phyloP scores from a whole-genome alignment of 148 eudicot species.

The Rhododendron simsii region DNA sequence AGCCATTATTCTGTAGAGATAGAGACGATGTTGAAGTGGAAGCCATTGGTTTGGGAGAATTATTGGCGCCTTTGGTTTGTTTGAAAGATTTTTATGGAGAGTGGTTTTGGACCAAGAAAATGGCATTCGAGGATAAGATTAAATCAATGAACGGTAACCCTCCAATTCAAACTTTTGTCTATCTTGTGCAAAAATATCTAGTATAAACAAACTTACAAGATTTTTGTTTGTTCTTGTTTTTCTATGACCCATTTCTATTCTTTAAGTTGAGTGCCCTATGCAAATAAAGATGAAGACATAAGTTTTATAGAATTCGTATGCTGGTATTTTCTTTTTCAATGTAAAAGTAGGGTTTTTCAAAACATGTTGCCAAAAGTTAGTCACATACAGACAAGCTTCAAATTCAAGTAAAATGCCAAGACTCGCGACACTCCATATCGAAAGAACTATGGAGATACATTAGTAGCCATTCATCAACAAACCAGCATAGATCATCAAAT shows the following conservation, averaged over 20 bases:
- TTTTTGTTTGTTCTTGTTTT: neutral
- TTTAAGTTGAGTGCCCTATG: neutral
- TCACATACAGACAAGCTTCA: no score
- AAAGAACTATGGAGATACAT: no score
- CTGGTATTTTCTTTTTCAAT: neutral
- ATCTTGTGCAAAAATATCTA: neutral
- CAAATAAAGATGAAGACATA: neutral
- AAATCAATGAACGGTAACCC: conserved; percentile 20
- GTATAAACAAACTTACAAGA: neutral
- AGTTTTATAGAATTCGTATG: neutral
- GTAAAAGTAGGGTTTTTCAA: no score
- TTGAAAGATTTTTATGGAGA: conserved; percentile 2
- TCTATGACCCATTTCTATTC: neutral
- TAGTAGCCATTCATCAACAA: no score
- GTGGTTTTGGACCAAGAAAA: conserved; percentile 9
- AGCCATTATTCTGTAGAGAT: conserved; percentile 2
- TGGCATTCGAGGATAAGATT: conserved; percentile 29
- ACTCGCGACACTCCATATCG: no score
- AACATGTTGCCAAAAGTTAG: no score
- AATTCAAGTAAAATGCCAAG: no score
- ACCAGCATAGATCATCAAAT: no score
- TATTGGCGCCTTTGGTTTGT: neutral
- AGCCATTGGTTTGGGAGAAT: conserved; percentile 12
- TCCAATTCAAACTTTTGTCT: conserved; percentile 7
- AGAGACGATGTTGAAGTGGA: conserved; percentile 30